phyloP scores from a whole-genome alignment of 1,284 basidiomycete species.

The Golubevia pallescens region DNA sequence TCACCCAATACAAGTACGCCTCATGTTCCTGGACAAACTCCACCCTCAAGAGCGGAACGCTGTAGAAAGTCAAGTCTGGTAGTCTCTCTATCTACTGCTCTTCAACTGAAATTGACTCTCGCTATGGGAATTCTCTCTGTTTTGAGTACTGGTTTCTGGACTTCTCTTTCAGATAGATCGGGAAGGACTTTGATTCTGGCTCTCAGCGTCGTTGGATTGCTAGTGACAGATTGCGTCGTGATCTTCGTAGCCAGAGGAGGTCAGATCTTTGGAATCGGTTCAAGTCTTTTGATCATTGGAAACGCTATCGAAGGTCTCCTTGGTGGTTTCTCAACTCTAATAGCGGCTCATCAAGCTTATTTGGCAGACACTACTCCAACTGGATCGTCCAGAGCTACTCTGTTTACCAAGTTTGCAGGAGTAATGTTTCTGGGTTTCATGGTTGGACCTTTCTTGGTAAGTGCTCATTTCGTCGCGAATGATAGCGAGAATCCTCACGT shows the following conservation, averaged over 20 bases:
- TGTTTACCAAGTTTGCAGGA: conserved; percentile 50
- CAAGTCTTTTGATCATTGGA: conserved; percentile 36
- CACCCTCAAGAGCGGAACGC: too few relatives aligned
- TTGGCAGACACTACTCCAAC: conserved; percentile 56
- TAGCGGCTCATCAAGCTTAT: conserved; percentile 55
- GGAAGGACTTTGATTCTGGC: conserved; percentile 42
- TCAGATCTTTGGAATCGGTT: conserved; percentile 46
- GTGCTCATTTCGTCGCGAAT: too few relatives aligned
- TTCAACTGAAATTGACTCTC: conserved; percentile 47
- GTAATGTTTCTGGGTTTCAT: conserved; percentile 41
- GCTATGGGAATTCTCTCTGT: conserved; percentile 54
- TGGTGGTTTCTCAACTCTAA: conserved; percentile 50
- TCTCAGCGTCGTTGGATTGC: conserved; percentile 29
- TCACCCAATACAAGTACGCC: too few relatives aligned
- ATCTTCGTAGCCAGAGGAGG: conserved; percentile 25
- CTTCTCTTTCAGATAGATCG: conserved; percentile 40
- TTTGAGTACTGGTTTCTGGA: conserved; percentile 59
- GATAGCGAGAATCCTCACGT: too few relatives aligned
- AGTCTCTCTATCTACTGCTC: conserved; percentile 12
- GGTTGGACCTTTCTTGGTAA: neutral
- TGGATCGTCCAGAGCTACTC: conserved; percentile 41
- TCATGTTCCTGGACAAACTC: too few relatives aligned
- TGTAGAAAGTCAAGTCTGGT: too few relatives aligned
- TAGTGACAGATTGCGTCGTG: conserved; percentile 34
- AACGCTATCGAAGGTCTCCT: conserved; percentile 47